These are phyloP conservation scores for Lentinula sp. DNA, from an alignment of 768 basidiomycete genomes.

Conservation along the genomic window DNA sequence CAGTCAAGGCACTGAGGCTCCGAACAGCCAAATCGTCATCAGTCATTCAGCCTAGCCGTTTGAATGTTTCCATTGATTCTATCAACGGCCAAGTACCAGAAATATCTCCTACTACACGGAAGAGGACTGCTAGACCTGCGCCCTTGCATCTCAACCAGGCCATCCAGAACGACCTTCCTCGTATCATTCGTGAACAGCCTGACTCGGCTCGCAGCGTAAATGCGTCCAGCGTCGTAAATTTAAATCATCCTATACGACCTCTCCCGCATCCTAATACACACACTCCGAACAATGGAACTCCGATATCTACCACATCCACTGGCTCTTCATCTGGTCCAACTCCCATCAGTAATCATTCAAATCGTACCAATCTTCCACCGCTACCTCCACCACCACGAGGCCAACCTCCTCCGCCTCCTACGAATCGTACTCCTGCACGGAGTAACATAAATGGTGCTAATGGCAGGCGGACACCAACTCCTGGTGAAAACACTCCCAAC, in stretches of 20 bases:
- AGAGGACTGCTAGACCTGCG: conserved; percentile 55
- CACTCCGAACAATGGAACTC: conserved; percentile 14
- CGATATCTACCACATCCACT: conserved; percentile 13
- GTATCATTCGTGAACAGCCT: conserved; percentile 57
- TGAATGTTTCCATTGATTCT: conserved; percentile 8
- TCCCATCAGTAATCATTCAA: conserved; percentile 27
- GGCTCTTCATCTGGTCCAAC: conserved; percentile 16
- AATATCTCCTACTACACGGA: conserved; percentile 14
- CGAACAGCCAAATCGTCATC: conserved; percentile 29
- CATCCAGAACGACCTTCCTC: conserved; percentile 60
- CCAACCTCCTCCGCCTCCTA: conserved; percentile 57
- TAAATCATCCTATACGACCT: conserved; percentile 33
- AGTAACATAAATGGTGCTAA: conserved; percentile 16
- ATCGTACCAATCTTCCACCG: conserved; percentile 34
- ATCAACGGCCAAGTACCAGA: conserved; percentile 10
- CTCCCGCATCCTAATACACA: conserved; percentile 41
- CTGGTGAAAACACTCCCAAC: conserved; percentile 34
- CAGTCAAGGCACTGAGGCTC: conserved; percentile 72
- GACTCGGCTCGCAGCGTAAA: conserved; percentile 37
- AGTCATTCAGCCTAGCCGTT: conserved; percentile 7
- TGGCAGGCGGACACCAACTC: conserved; percentile 52
- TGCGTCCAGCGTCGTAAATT: conserved; percentile 28
- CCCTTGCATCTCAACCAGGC: conserved; percentile 68
- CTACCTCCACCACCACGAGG: conserved; percentile 62
- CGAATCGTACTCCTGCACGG: conserved; percentile 30